Evolutionary conservation across 2,329 filamentous ascomycete species (phyloP).

Genomic region (Fusarium sp.): DNA sequence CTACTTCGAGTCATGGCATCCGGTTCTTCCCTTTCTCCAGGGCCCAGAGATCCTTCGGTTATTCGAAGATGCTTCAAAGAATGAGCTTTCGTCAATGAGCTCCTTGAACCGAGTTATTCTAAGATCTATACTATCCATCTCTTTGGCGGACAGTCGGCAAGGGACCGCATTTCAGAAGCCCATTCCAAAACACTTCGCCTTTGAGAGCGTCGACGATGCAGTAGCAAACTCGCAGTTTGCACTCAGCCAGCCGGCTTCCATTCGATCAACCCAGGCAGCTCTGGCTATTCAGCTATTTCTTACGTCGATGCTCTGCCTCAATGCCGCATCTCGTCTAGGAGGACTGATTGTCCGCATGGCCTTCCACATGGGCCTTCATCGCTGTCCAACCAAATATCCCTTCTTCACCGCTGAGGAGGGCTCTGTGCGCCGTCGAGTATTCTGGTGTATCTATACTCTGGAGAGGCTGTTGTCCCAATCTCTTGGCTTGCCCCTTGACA

Average conservation of each 20-base stretch:
- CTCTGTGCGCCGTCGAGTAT: conserved; percentile 66
- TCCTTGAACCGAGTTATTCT: conserved; percentile 60
- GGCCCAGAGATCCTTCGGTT: conserved; percentile 65
- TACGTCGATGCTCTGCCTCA: conserved; percentile 69
- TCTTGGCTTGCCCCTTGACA: conserved; percentile 68
- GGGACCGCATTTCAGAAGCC: conserved; percentile 42
- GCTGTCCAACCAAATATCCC: conserved; percentile 68
- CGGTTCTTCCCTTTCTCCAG: conserved; percentile 70
- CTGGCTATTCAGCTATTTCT: conserved; percentile 70
- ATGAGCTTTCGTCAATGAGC: conserved; percentile 50
- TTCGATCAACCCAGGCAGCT: conserved; percentile 65
- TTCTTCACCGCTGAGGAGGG: conserved; percentile 65
- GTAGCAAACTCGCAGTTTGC: conserved; percentile 65
- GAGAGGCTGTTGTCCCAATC: conserved; percentile 71
- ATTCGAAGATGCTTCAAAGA: conserved; percentile 60
- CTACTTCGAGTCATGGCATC: conserved; percentile 73
- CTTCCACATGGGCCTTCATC: conserved; percentile 72
- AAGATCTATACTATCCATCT: conserved; percentile 68
- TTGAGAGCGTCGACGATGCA: conserved; percentile 65
- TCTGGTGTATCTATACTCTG: conserved; percentile 71
- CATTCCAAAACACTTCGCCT: conserved; percentile 62
- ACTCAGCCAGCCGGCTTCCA: conserved; percentile 63
- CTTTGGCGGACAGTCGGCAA: conserved; percentile 68
- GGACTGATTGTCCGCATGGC: conserved; percentile 70
- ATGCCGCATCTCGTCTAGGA: conserved; percentile 70